Evolutionary conservation across 768 basidiomycete species (phyloP).

Genomic region (Leccinellum rugosiceps): DNA sequence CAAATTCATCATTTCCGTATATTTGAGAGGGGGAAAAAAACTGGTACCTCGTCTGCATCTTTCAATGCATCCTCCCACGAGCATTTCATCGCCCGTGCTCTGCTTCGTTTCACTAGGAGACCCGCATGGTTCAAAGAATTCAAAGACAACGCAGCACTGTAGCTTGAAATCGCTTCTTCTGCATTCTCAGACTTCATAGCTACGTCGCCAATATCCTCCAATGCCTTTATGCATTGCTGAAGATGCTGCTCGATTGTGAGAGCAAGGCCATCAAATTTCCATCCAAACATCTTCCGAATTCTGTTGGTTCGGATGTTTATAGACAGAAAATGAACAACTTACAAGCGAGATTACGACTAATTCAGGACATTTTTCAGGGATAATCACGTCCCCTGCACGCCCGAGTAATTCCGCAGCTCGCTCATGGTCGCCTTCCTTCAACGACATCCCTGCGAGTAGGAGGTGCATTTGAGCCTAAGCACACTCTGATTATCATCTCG

Average conservation of each 20-base stretch:
- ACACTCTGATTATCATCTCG: neutral
- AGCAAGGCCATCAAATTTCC: constrained; percentile 7
- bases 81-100: neutral
- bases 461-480: constrained; percentile 7
- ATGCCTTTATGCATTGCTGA: neutral
- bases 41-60: constrained; percentile 12
- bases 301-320: neutral
- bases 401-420: neutral
- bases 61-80: constrained; percentile 7
- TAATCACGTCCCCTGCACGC: neutral
- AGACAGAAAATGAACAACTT: neutral
- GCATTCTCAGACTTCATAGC: neutral
- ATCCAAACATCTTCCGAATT: constrained; percentile 5
- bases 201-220: neutral
- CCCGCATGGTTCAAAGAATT: neutral
- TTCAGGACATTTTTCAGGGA: neutral
- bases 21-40: no score
- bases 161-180: neutral
- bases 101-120: constrained; percentile 11
- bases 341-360: constrained; percentile 8
- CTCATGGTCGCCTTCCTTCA: neutral
- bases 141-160: neutral
- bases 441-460: neutral
- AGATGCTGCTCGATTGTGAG: neutral
- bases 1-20: neutral